phyloP scores from a whole-genome alignment of 169 alveolate species.

The Eimeria brunetti region DNA sequence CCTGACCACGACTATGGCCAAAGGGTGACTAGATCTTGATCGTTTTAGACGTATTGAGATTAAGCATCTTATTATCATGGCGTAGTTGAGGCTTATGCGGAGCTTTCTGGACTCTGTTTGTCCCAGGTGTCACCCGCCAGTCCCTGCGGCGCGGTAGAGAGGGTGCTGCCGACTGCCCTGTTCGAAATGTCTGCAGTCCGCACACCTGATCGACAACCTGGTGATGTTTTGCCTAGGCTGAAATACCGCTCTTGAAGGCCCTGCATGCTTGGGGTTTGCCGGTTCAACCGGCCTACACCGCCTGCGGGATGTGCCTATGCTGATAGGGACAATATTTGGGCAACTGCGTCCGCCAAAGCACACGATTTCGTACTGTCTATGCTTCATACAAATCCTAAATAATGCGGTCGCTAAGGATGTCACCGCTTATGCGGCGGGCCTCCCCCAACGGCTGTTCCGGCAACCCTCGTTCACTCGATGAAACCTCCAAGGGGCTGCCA shows the following conservation, averaged over 20 bases:
- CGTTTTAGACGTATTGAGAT: not conserved
- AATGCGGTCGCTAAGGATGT: constrained; percentile 43
- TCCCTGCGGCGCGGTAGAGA: constrained; percentile 26
- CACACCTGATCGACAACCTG: not conserved
- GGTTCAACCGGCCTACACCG: constrained; percentile 16
- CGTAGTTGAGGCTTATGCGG: constrained; percentile 2
- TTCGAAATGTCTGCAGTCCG: constrained; percentile 24
- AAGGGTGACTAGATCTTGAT: not conserved
- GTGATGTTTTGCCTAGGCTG: constrained; percentile 9
- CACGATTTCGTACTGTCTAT: not conserved
- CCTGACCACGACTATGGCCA: constrained; percentile 35
- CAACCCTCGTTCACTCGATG: not conserved
- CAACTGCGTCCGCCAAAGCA: not conserved
- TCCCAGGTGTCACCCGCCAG: constrained; percentile 11
- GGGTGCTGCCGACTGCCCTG: constrained; percentile 62
- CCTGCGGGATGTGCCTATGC: constrained; percentile 54
- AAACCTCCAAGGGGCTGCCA: constrained; percentile 30
- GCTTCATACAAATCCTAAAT: not conserved
- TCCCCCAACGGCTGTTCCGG: constrained; percentile 11
- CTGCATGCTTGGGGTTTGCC: constrained; percentile 40
- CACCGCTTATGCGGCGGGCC: constrained; percentile 66
- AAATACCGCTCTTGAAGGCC: not conserved
- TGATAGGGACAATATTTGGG: not conserved
- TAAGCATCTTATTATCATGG: constrained; percentile 24
- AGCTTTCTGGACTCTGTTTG: not conserved